A percentile compares a stretch with the other conserved stretches of the same genome.
Evolutionary conservation across 148 eudicot species (phyloP).

Genomic region (Nepenthes gracilis): DNA sequence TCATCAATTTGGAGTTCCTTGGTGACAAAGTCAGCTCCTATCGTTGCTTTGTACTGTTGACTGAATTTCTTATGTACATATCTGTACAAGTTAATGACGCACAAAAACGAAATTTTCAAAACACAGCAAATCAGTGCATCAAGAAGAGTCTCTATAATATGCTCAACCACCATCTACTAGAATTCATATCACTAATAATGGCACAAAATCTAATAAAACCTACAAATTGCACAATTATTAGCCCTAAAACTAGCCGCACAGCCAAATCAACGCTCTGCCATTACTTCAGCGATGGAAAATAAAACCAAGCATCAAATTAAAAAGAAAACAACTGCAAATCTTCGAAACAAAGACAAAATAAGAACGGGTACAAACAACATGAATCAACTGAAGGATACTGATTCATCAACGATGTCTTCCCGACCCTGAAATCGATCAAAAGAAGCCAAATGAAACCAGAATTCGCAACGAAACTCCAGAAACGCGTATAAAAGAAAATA

Average conservation of each 20-base stretch:
- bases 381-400: conserved; percentile 50
- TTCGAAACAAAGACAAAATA: neutral
- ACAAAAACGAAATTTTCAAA: neutral
- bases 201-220: no score
- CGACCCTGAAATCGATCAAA: conserved; percentile 39
- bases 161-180: no score
- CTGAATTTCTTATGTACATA: conserved; percentile 64
- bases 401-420: conserved; percentile 76
- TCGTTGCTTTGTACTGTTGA: conserved; percentile 70
- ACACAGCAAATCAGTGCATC: neutral
- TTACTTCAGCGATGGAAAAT: no score
- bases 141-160: neutral
- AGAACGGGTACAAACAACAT: neutral
- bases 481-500: neutral
- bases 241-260: neutral
- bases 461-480: conserved; percentile 1
- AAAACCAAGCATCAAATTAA: no score
- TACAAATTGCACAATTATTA: no score
- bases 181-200: no score
- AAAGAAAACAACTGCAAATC: neutral
- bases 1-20: conserved; percentile 61
- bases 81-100: conserved; percentile 22
- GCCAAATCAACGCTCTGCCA: conserved; percentile 1
- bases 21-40: conserved; percentile 79
- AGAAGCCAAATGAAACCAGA: neutral